Conservation (phyloP, 768 basidiomycete genomes). For the Termitomyces sp. region DNA sequence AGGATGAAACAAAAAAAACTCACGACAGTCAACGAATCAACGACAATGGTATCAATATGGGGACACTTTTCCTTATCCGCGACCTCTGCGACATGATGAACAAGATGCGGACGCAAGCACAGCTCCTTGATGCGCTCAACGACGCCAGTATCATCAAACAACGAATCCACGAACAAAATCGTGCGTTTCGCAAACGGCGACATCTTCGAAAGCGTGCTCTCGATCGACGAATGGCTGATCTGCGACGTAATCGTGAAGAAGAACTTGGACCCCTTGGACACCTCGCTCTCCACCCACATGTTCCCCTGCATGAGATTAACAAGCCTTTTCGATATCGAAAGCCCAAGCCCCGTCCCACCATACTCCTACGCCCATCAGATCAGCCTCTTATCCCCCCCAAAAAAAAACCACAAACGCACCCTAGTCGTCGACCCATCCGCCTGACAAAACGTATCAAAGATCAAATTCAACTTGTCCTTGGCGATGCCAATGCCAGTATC, state of each 20-base stretch:
- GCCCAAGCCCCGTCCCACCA: slow-evolving; percentile 92
- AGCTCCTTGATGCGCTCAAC: slow-evolving; percentile 74
- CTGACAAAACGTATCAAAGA: slow-evolving; percentile 99
- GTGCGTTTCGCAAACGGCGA: slow-evolving; percentile 81
- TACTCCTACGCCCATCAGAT: slow-evolving; percentile 60
- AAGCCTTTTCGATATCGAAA: slow-evolving; percentile 96
- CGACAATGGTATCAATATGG: slow-evolving; percentile 92
- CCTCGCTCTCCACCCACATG: slow-evolving; percentile 98
- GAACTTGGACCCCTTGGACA: slow-evolving; percentile 89
- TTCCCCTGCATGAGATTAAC: slow-evolving; percentile 97
- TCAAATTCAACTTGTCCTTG: slow-evolving; percentile 95
- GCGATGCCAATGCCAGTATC: slow-evolving; percentile 99
- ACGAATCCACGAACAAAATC: slow-evolving; percentile 89
- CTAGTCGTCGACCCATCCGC: slow-evolving; percentile 97
- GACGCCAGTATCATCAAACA: slow-evolving; percentile 71
- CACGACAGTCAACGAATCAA: slow-evolving; percentile 84
- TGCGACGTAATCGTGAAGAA: slow-evolving; percentile 94
- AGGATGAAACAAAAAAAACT: slow-evolving; percentile 23
- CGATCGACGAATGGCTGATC: slow-evolving; percentile 70
- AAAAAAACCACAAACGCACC: slow-evolving; percentile 39
- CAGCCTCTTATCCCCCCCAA: slow-evolving; percentile 11
- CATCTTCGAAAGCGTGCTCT: slow-evolving; percentile 73
- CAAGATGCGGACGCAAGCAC: slow-evolving; percentile 70
- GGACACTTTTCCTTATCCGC: slow-evolving; percentile 77
- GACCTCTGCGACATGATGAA: slow-evolving; percentile 77